These are phyloP conservation scores for Manihot esculenta DNA, from an alignment of 441 rosid species.

Conservation along the genomic window DNA sequence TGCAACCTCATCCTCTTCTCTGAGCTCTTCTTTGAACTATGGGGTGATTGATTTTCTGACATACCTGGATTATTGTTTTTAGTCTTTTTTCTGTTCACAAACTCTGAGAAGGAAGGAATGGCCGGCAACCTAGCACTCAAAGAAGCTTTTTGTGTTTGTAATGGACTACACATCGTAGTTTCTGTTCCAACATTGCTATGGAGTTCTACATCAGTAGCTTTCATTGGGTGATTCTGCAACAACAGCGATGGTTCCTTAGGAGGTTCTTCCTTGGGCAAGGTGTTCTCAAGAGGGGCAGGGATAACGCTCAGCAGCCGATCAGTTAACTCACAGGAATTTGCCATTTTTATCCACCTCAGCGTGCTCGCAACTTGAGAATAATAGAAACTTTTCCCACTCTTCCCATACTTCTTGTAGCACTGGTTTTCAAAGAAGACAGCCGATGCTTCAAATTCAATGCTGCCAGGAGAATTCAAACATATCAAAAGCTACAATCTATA, in stretches of 20 bases:
- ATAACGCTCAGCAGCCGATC: slow-evolving; percentile 37
- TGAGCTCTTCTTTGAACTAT: slow-evolving; percentile 32
- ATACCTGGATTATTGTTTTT: slow-evolving; percentile 22
- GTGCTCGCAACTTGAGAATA: slow-evolving; percentile 88
- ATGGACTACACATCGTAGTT: slow-evolving; percentile 9
- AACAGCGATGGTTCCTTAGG: slow-evolving; percentile 18
- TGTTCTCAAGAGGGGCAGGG: slow-evolving; percentile 25
- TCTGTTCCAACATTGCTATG: slow-evolving; percentile 7
- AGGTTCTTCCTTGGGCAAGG: slow-evolving; percentile 16
- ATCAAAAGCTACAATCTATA: slow-evolving; percentile 5
- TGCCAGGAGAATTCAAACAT: slow-evolving; percentile 34
- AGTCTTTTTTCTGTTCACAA: slow-evolving; percentile 51
- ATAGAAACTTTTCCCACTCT: slow-evolving; percentile 84
- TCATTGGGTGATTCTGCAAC: slow-evolving; percentile 27
- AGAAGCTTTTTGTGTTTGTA: slow-evolving; percentile 17
- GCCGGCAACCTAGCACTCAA: slow-evolving; percentile 39
- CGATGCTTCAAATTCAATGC: slow-evolving; percentile 52
- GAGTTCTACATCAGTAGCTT: slow-evolving; percentile 21
- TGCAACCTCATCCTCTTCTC: slow-evolving; percentile 57
- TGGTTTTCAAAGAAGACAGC: slow-evolving; percentile 69
- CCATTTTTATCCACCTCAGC: slow-evolving; percentile 68
- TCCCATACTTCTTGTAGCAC: slow-evolving; percentile 77
- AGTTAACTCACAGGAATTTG: slow-evolving; percentile 47
- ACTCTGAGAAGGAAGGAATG: slow-evolving; percentile 81
- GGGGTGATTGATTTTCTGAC: slow-evolving; percentile 32